Evolutionary conservation across 192 early-diverging fungal genomes (phyloP).

Genomic region (Gonapodya sp.): DNA sequence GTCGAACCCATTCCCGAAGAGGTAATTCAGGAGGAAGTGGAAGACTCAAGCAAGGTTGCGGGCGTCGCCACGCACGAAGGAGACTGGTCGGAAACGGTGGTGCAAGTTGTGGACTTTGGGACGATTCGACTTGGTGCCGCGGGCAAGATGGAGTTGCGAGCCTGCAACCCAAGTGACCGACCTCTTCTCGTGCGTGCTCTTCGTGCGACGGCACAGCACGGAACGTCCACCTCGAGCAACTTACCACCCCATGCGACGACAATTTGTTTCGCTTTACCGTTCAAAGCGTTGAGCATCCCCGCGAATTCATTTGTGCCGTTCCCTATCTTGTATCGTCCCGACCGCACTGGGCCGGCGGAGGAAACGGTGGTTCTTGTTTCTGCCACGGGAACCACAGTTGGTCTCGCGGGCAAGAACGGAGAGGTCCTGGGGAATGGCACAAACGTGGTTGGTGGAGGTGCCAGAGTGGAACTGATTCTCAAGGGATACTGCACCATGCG

Average conservation of each 20-base stretch:
- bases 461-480: neutral
- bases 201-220: neutral
- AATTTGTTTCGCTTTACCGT: neutral
- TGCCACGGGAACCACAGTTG: neutral
- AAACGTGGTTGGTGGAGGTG: neutral
- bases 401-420: neutral
- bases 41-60: too few species aligned
- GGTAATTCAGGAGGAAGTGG: neutral
- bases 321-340: neutral
- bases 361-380: neutral
- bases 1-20: neutral
- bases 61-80: neutral
- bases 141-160: neutral
- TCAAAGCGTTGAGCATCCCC: neutral
- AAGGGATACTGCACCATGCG: neutral
- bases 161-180: neutral
- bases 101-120: neutral
- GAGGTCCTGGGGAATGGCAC: neutral
- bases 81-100: neutral
- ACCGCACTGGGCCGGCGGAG: neutral
- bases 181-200: neutral
- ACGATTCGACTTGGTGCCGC: neutral
- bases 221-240: neutral
- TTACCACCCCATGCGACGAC: neutral
- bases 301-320: constrained; percentile 2